Evolutionary conservation across 2,329 filamentous ascomycete species (phyloP), one percentile per base, ranked within the genome.

Genomic region (Ophiocordyceps unilateralis): DNA sequence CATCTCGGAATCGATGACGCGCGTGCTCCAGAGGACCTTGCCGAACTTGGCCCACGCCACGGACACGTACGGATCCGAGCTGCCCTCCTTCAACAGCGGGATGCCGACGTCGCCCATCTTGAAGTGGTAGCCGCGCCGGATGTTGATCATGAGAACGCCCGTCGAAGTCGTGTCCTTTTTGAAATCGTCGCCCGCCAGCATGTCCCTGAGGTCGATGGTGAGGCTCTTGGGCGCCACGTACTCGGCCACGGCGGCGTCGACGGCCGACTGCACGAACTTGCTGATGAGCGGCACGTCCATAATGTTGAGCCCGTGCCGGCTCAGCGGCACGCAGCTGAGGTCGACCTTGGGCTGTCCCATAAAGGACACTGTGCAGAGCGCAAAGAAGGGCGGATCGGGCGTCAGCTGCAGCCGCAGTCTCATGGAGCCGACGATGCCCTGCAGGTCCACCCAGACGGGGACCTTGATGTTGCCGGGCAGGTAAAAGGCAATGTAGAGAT

Each of bases 21-120:
- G 70, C 0, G 81, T 85, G 42, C 60, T 60, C 57, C 57, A 42
- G 68, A 79, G 54, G 63, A 79, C 45, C 80, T 65, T 41, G 74
- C 81, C 80, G 54, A 85, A 85, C 54, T 86, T 87, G 20, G 79
- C 80, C 80, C 81, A 87, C 1, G 76, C 79, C 8, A 84, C 76
- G 1, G 76, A 78, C 15, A 84, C 72, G 48, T 86, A 86, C 0
- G 77, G 68, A 57, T 87, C 82, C 10, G 79, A 76, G 6, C 75
- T 74, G 9, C 78, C 79, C 22, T 61, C 56, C 42, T 74, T 68
- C 44, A 78, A 57, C 2, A 76, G 65, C 0, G 75, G 76, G 28
- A 83, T 62, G 1, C 72, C 70, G 5, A 71, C 65, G 55, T 86
- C 82, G 3, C 78, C 80, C 55, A 79, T 71, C 53, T 82, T 84